phyloP scores from a whole-genome alignment of 805 yeast genomes.

The Hanseniaspora clermontiae region DNA sequence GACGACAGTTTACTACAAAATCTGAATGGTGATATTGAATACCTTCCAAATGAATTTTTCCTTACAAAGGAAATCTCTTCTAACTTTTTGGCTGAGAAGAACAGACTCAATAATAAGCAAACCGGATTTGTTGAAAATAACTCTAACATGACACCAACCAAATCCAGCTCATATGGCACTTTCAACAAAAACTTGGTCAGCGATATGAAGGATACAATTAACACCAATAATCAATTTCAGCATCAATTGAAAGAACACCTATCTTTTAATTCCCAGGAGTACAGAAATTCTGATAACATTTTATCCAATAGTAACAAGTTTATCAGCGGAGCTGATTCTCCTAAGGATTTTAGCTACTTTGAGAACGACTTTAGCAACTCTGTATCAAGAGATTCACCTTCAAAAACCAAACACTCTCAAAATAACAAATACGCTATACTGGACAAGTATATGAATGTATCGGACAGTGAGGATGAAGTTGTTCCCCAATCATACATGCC shows the following conservation, averaged over 20 bases:
- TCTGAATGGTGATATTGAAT: not conserved
- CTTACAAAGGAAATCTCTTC: not conserved
- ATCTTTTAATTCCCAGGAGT: not conserved
- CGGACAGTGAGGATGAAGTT: constrained; percentile 4
- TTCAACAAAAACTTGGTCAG: not conserved
- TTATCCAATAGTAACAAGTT: not conserved
- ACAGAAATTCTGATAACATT: not conserved
- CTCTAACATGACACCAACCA: not conserved
- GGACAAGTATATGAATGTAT: constrained; percentile 5
- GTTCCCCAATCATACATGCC: not conserved
- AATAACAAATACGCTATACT: not conserved
- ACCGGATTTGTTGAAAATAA: not conserved
- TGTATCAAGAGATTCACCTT: not conserved
- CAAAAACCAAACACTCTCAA: not conserved
- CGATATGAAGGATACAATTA: constrained; percentile 1
- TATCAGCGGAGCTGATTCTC: not conserved
- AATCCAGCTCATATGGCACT: not conserved
- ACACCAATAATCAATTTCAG: not conserved
- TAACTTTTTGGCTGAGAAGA: not conserved
- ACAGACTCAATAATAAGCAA: not conserved
- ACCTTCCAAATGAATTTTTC: constrained; percentile 1
- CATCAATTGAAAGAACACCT: not conserved
- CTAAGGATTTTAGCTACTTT: not conserved
- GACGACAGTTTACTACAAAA: not conserved
- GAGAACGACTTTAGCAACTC: not conserved